Evolutionary conservation across 2,329 filamentous ascomycete genomes (phyloP).

Genomic region (Hypoxylon sp.): DNA sequence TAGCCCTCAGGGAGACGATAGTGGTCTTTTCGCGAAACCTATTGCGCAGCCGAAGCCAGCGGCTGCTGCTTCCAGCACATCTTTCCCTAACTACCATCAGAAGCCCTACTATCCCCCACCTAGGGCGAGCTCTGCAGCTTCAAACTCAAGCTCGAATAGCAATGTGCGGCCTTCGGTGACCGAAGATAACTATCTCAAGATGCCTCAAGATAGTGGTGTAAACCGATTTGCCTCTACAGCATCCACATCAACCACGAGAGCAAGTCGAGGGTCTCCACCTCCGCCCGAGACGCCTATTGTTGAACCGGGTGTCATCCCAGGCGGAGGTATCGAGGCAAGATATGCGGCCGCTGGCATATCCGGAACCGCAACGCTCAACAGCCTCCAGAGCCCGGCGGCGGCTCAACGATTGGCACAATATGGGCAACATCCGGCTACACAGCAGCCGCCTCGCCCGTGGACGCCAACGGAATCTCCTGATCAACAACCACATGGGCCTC

Average conservation of each 20-base stretch:
- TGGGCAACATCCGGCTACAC: constrained; percentile 64
- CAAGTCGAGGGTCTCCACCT: constrained; percentile 91
- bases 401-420: constrained; percentile 87
- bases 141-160: constrained; percentile 54
- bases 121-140: constrained; percentile 54
- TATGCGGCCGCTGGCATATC: constrained; percentile 94
- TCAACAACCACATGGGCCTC: constrained; percentile 87
- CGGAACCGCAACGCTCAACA: constrained; percentile 84
- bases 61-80: constrained; percentile 59
- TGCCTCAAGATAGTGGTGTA: constrained; percentile 65
- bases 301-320: constrained; percentile 77
- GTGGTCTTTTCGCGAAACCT: constrained; percentile 83
- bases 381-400: constrained; percentile 84
- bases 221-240: constrained; percentile 83
- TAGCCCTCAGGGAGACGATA: constrained; percentile 80
- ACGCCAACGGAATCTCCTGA: constrained; percentile 94
- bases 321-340: constrained; percentile 88
- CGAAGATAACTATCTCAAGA: constrained; percentile 55
- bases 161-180: constrained; percentile 53
- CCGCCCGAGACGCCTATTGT: constrained; percentile 92
- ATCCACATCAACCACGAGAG: constrained; percentile 92
- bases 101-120: constrained; percentile 75
- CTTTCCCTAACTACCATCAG: constrained; percentile 67
- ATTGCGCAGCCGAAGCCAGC: constrained; percentile 61
- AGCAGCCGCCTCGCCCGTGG: constrained; percentile 78